These are phyloP conservation scores for Intubia oerlemansii DNA, from an alignment of 2,329 filamentous ascomycete species.

Conservation along the genomic window DNA sequence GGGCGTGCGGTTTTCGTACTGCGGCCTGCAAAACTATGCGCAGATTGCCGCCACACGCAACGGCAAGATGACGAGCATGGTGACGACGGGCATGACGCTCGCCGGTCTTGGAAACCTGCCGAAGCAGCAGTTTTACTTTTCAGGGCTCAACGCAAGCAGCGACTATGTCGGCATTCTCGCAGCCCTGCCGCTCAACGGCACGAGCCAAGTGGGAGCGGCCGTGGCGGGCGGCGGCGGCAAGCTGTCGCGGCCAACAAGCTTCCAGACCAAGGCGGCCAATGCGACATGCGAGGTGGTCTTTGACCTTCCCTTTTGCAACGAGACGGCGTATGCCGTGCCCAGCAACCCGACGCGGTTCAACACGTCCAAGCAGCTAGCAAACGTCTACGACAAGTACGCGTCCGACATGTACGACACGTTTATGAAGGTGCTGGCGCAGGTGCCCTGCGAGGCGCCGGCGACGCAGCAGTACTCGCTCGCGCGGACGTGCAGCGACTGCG, in stretches of 20 bases:
- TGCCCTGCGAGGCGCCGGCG: slow-evolving; percentile 59
- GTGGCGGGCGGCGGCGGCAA: slow-evolving; percentile 50
- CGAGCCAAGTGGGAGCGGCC: slow-evolving; percentile 8
- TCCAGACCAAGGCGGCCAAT: slow-evolving; percentile 41
- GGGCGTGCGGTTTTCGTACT: slow-evolving; percentile 63
- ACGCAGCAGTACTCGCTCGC: slow-evolving; percentile 66
- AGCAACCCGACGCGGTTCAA: slow-evolving; percentile 46
- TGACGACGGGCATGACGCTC: slow-evolving; percentile 44
- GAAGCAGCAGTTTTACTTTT: slow-evolving; percentile 76
- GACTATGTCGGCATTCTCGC: slow-evolving; percentile 56
- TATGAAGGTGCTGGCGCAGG: slow-evolving; percentile 58
- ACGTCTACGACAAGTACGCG: slow-evolving; percentile 63
- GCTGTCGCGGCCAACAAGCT: slow-evolving; percentile 51
- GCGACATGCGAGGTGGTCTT: slow-evolving; percentile 72
- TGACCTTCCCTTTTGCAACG: slow-evolving; percentile 71
- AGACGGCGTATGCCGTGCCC: slow-evolving; percentile 81
- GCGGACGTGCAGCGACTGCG: slow-evolving; percentile 56
- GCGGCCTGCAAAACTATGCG: slow-evolving; percentile 49
- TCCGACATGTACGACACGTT: slow-evolving; percentile 53
- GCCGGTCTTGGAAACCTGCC: slow-evolving; percentile 44
- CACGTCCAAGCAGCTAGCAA: slow-evolving; percentile 37
- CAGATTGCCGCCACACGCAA: slow-evolving; percentile 37
- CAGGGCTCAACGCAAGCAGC: slow-evolving; percentile 48
- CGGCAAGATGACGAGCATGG: slow-evolving; percentile 22
- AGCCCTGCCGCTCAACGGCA: slow-evolving; percentile 40